These are phyloP conservation scores for Thielaviopsis punctulata DNA, from an alignment of 2,329 filamentous ascomycete genomes.

Conservation along the genomic window DNA sequence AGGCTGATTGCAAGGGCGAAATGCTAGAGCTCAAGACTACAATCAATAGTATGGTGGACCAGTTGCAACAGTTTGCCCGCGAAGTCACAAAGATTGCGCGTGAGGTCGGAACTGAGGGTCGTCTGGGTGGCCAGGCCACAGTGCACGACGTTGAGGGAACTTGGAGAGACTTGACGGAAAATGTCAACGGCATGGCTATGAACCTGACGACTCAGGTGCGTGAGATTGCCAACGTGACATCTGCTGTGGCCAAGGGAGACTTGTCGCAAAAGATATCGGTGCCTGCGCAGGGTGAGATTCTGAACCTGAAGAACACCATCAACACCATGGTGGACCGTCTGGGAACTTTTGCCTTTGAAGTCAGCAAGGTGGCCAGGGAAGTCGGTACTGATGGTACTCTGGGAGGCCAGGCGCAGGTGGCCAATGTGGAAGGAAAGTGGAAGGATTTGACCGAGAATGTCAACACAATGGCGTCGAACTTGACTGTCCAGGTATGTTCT, in stretches of 20 bases:
- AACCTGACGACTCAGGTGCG: conserved; percentile 95
- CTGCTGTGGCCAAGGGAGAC: conserved; percentile 84
- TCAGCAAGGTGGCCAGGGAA: conserved; percentile 87
- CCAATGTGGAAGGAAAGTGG: conserved; percentile 95
- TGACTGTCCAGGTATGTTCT: conserved; percentile 41
- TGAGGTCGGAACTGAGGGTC: conserved; percentile 90
- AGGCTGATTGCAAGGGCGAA: conserved; percentile 80
- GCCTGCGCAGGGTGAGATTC: conserved; percentile 83
- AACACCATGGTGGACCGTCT: conserved; percentile 98
- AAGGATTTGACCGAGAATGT: conserved; percentile 88
- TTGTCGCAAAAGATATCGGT: conserved; percentile 92
- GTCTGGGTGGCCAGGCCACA: conserved; percentile 83
- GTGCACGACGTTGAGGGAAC: conserved; percentile 94
- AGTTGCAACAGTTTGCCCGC: conserved; percentile 87
- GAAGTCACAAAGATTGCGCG: conserved; percentile 93
- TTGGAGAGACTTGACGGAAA: conserved; percentile 88
- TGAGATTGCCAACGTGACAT: conserved; percentile 93
- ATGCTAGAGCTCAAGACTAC: conserved; percentile 91
- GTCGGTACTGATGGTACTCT: conserved; percentile 92
- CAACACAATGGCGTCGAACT: conserved; percentile 56
- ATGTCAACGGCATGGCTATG: conserved; percentile 97
- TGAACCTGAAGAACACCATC: conserved; percentile 91
- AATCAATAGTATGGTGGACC: conserved; percentile 98
- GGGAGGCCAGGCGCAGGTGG: conserved; percentile 82
- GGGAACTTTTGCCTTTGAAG: conserved; percentile 88